These are phyloP conservation scores for Coffea humblotiana DNA, from an alignment of 305 asterid species.

Conservation along the genomic window DNA sequence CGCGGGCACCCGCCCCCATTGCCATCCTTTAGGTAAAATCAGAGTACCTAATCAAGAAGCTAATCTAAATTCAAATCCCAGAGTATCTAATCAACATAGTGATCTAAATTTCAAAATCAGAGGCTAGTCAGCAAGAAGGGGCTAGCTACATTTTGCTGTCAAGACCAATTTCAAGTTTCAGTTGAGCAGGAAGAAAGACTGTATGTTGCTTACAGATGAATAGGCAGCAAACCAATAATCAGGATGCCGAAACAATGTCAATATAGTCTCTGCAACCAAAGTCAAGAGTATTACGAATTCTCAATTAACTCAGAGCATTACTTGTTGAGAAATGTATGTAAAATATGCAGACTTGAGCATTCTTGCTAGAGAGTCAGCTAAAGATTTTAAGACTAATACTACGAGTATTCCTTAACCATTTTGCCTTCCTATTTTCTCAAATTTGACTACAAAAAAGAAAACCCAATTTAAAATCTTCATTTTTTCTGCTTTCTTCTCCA, in stretches of 20 bases:
- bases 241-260: slow-evolving; percentile 85
- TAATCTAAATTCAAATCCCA: not conserved
- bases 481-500: not conserved
- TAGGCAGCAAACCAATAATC: slow-evolving; percentile 83
- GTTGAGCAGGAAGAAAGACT: not conserved
- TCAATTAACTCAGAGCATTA: not conserved
- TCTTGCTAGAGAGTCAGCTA: no score
- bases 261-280: slow-evolving; percentile 72
- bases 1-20: no score
- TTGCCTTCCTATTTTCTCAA: no score
- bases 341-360: no score
- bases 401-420: no score
- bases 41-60: not conserved
- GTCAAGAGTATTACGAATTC: no score
- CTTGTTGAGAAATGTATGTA: not conserved
- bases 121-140: not conserved
- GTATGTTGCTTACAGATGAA: slow-evolving; percentile 62
- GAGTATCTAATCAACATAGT: no score
- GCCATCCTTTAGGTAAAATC: no score
- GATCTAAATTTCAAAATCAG: no score
- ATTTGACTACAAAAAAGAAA: no score
- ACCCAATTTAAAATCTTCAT: no score
- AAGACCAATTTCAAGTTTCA: not conserved
- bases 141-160: not conserved
- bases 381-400: no score